Evolutionary conservation across 768 basidiomycete species (phyloP).

Genomic region (Russula sp.): DNA sequence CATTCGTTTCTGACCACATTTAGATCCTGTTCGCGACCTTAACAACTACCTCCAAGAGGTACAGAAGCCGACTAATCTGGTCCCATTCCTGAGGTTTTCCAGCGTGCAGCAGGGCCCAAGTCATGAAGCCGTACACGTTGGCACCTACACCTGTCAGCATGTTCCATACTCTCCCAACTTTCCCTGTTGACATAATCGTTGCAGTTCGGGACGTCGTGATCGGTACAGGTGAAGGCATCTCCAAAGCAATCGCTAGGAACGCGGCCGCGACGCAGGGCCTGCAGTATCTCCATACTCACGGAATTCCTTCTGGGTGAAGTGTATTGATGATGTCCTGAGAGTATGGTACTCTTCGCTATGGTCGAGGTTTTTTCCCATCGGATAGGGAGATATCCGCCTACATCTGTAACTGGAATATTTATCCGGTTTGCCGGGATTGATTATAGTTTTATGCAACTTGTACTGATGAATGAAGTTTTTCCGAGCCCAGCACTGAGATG

Average conservation of each 20-base stretch:
- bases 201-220: not conserved
- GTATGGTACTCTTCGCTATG: not conserved
- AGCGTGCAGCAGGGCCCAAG: not conserved
- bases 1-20: not conserved
- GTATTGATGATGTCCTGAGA: not conserved
- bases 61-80: not conserved
- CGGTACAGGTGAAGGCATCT: not conserved
- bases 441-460: not conserved
- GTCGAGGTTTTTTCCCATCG: not conserved
- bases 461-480: not conserved
- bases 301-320: not conserved
- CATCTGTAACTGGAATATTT: not conserved
- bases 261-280: slow-evolving; percentile 1
- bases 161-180: not conserved
- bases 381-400: not conserved
- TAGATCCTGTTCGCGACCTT: slow-evolving; percentile 7
- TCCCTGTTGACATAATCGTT: not conserved
- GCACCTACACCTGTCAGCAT: slow-evolving; percentile 2
- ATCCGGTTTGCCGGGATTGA: not conserved
- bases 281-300: not conserved
- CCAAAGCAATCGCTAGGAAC: not conserved
- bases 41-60: slow-evolving; percentile 11
- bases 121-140: not conserved
- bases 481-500: not conserved
- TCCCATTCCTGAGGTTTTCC: not conserved